A percentile compares a stretch with the other conserved stretches of the same genome.
Evolutionary conservation across 208 protist species (phyloP).

Genomic region (Crithidia acanthocephali): DNA sequence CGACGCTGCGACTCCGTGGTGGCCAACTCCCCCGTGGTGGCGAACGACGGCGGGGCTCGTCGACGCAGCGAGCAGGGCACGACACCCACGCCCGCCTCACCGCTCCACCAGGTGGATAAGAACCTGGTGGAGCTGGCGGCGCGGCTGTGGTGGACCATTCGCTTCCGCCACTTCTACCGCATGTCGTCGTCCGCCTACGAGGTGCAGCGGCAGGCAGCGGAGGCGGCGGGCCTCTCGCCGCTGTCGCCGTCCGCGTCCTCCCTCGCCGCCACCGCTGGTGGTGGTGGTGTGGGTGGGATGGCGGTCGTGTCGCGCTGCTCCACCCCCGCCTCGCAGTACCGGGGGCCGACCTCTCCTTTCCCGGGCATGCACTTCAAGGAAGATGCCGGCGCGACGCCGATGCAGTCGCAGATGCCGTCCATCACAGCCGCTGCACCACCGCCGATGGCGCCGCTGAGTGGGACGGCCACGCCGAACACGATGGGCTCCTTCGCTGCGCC

Average conservation of each 20-base stretch:
- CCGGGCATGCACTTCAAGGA: neutral
- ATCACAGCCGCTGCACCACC: neutral
- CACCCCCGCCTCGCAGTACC: constrained; percentile 22
- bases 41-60: neutral
- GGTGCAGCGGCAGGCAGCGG: constrained; percentile 35
- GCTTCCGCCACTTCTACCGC: constrained; percentile 34
- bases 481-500: constrained; percentile 29
- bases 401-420: neutral
- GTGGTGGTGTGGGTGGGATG: neutral
- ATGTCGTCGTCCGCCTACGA: constrained; percentile 26
- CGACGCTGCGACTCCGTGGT: constrained; percentile 5
- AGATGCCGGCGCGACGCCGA: neutral
- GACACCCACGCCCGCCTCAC: neutral
- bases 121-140: constrained; percentile 30
- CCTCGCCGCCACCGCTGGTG: neutral
- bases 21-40: constrained; percentile 2
- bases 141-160: constrained; percentile 41
- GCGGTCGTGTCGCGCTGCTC: constrained; percentile 13
- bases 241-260: constrained; percentile 8
- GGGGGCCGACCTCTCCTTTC: constrained; percentile 7
- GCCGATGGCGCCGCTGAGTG: constrained; percentile 3
- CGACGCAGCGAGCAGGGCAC: too few species aligned
- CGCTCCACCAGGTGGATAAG: constrained; percentile 24
- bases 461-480: constrained; percentile 30
- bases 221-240: constrained; percentile 18